Base-by-base conservation (phyloP, 1,284 basidiomycete species). In the Fomitopsis schrenkii region DNA sequence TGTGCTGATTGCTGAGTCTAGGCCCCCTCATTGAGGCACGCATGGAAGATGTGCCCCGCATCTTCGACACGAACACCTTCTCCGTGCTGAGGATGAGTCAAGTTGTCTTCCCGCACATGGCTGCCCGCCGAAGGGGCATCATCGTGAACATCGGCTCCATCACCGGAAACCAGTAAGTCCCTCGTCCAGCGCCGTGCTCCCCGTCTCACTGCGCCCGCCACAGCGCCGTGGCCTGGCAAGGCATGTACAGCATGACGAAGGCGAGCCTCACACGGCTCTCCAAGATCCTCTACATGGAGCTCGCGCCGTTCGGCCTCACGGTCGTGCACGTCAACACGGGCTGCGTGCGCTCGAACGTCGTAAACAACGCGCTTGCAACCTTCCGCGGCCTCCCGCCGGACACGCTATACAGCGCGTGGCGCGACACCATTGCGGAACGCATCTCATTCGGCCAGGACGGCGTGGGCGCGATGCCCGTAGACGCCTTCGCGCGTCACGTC, bases 81-180 rank as follows among this genome's bases (percentile, higher is more conserved):
- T 79, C 84, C 5, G 76, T 86, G 19, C 71, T 92, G 33, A 82
- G 87, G 8, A 71, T 89, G 38, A 79, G 83, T 10, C 84, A 85
- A 64, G 81, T 82, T 0, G 87, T 88, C 14, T 79, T 87, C n/a
- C 87, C 87, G 0, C 78, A 84, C 67, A 93, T 93, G 91, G 85
- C 87, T 6, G 68, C 80, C 56, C 79, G 79, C 42, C 78, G 77
- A 61, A 76, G 76, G 30, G 91, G 91, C 0, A 72, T 84, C 17
- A 84, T 93, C 60, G 80, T 93, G 56, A 93, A 91, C 68, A 83
- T 92, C 26, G 88, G 91, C 17, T 90, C 87, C 1, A 73, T 90
- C 46, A 83, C 80, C 14, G 90, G 83, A 5, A 79, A 85, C 45
- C 73, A 83, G 83, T 85, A 2, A 22, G 22, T 22, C 22, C 22